A percentile compares a stretch with the other conserved stretches of the same genome.
phyloP scores from a whole-genome alignment of 1,139 yeast species.

The Pichia sorboxylosa region DNA sequence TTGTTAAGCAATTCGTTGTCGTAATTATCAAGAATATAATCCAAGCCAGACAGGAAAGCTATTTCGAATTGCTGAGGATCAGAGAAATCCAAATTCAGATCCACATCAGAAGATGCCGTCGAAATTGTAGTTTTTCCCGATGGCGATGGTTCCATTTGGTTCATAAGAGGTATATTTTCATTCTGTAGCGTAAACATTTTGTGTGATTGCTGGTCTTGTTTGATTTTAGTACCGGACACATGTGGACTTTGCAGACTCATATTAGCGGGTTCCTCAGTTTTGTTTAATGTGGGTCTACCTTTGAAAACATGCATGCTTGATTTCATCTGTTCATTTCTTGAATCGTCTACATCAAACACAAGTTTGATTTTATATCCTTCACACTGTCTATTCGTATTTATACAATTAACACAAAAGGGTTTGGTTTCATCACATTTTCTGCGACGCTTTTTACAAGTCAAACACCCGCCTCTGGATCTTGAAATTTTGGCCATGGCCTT shows the following conservation, averaged over 20 bases:
- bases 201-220: background rate
- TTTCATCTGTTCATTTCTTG: slow-evolving; percentile 17
- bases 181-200: background rate
- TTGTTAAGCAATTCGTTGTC: slow-evolving; percentile 7
- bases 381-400: slow-evolving; percentile 32
- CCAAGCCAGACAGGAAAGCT: slow-evolving; percentile 23
- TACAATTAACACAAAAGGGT: slow-evolving; percentile 43
- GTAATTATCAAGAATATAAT: slow-evolving; percentile 16
- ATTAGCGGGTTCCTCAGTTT: background rate
- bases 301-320: slow-evolving; percentile 25
- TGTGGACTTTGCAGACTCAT: background rate
- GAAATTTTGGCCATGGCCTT: too few species aligned
- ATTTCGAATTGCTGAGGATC: slow-evolving; percentile 20
- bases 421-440: slow-evolving; percentile 48
- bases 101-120: background rate
- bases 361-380: slow-evolving; percentile 38
- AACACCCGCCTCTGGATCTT: slow-evolving; percentile 41
- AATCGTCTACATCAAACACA: slow-evolving; percentile 38
- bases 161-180: background rate
- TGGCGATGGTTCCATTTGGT: background rate
- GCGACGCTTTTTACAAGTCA: slow-evolving; percentile 33
- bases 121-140: slow-evolving; percentile 1
- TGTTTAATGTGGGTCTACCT: slow-evolving; percentile 22
- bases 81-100: slow-evolving; percentile 9
- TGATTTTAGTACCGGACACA: background rate